phyloP scores from a whole-genome alignment of 2,329 filamentous ascomycete genomes.

The Cadophora luteo-olivacea region DNA sequence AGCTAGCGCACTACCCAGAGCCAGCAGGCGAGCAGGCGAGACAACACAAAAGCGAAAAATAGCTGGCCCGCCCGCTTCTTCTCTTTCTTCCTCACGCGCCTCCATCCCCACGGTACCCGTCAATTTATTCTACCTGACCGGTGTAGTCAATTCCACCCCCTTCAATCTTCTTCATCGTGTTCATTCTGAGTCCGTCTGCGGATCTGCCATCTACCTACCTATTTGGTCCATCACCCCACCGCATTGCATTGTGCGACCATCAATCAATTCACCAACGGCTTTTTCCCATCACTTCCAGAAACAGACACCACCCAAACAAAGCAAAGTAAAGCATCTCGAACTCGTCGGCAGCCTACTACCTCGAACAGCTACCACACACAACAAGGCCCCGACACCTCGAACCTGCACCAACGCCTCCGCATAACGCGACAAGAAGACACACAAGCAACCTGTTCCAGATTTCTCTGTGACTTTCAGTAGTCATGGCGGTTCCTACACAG shows the following conservation, averaged over 20 bases:
- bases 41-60: conserved; percentile 19
- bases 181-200: conserved; percentile 23
- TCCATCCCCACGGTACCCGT: conserved; percentile 36
- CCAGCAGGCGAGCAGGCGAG: not conserved
- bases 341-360: conserved; percentile 9
- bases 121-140: conserved; percentile 38
- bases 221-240: conserved; percentile 16
- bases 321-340: conserved; percentile 26
- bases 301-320: conserved; percentile 30
- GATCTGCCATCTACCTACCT: conserved; percentile 22
- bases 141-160: conserved; percentile 40
- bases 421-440: conserved; percentile 37
- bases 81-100: conserved; percentile 33
- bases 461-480: conserved; percentile 80
- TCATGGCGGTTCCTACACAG: conserved; percentile 92
- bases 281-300: conserved; percentile 23
- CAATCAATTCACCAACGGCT: conserved; percentile 17
- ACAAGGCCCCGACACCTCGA: conserved; percentile 34
- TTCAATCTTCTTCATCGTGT: conserved; percentile 32
- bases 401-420: conserved; percentile 21
- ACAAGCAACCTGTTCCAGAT: conserved; percentile 36
- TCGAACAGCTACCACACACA: not conserved
- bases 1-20: not conserved
- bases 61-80: conserved; percentile 22
- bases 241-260: conserved; percentile 26